These are phyloP conservation scores for Hanseniaspora gamundiae DNA, from an alignment of 1,139 yeast species.

Conservation along the genomic window DNA sequence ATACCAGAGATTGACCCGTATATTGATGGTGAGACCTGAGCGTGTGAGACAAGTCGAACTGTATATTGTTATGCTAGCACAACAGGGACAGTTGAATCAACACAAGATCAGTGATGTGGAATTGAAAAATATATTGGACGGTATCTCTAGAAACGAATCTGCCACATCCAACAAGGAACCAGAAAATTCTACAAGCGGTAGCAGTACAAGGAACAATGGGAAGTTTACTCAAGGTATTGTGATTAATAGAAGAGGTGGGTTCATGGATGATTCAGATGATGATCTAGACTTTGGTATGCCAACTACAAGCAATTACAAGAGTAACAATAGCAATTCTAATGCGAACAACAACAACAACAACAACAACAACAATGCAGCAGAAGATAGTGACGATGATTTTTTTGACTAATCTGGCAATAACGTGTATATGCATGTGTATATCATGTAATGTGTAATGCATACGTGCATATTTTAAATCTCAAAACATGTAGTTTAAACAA, in stretches of 20 bases:
- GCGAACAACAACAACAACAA: slow-evolving; percentile 9
- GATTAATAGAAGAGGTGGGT: slow-evolving; percentile 32
- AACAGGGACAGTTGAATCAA: slow-evolving; percentile 56
- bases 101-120: slow-evolving; percentile 68
- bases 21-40: slow-evolving; percentile 81
- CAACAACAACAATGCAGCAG: slow-evolving; percentile 6
- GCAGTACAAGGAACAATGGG: slow-evolving; percentile 22
- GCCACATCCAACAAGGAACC: not conserved
- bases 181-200: not conserved
- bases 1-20: slow-evolving; percentile 77
- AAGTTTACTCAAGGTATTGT: slow-evolving; percentile 37
- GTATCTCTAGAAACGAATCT: slow-evolving; percentile 68
- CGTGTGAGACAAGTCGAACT: slow-evolving; percentile 87
- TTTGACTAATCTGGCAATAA: slow-evolving; percentile 23
- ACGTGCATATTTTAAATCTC: not conserved
- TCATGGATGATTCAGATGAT: slow-evolving; percentile 16
- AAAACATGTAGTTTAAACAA: too few species aligned
- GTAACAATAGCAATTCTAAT: slow-evolving; percentile 15
- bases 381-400: slow-evolving; percentile 30
- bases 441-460: not conserved
- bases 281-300: slow-evolving; percentile 17
- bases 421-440: not conserved
- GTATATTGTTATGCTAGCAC: slow-evolving; percentile 59
- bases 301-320: not conserved
- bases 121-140: slow-evolving; percentile 71